Evolutionary conservation across 352 stramenopile species (phyloP).

Genomic region (Phytophthora constricta): DNA sequence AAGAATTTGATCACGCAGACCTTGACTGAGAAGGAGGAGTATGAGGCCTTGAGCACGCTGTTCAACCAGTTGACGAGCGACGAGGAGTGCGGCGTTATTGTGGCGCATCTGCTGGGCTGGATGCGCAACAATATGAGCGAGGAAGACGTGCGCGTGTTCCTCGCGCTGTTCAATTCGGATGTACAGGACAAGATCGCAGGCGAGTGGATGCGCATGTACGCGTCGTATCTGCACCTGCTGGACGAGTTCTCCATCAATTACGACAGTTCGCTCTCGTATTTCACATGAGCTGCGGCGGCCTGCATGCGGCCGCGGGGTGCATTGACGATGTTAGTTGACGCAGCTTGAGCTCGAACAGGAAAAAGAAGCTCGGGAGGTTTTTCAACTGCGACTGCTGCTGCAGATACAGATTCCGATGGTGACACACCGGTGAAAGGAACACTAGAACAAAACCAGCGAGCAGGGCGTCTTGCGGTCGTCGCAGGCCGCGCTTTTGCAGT

Average conservation of each 20-base stretch:
- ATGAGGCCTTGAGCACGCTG: conserved; percentile 63
- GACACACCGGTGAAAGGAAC: conserved; percentile 5
- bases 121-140: conserved; percentile 67
- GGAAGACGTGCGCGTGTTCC: conserved; percentile 55
- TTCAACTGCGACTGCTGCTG: conserved; percentile 5
- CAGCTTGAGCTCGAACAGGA: conserved; percentile 1
- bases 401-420: background rate
- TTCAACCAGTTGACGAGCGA: conserved; percentile 68
- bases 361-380: background rate
- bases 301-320: conserved; percentile 6
- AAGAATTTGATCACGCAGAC: conserved; percentile 60
- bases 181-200: conserved; percentile 62
- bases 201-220: conserved; percentile 78
- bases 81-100: conserved; percentile 54
- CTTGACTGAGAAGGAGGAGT: conserved; percentile 60
- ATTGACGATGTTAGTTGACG: conserved; percentile 16
- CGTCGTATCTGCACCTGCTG: conserved; percentile 63
- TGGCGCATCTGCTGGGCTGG: conserved; percentile 73
- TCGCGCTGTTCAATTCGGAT: conserved; percentile 58
- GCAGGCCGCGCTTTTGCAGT: conserved; percentile 26
- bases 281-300: conserved; percentile 63
- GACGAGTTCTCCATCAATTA: conserved; percentile 74
- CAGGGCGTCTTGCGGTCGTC: conserved; percentile 21
- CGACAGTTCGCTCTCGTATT: conserved; percentile 66
- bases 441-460: conserved; percentile 18